Base-by-base conservation (phyloP, 129 eudicot genomes). In the Tagetes patula region DNA sequence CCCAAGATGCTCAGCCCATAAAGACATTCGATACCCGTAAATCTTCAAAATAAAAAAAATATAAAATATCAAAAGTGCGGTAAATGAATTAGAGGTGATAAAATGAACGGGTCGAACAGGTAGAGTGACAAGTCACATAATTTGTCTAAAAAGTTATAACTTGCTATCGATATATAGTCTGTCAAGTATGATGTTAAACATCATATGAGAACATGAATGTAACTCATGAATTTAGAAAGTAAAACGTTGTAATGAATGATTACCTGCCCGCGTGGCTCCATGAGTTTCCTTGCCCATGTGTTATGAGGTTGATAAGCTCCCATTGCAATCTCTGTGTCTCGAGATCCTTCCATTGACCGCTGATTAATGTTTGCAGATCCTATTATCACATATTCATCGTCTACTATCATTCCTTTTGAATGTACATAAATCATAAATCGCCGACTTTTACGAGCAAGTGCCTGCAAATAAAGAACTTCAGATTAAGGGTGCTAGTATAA, bases 281-380 rank as follows among this genome's bases (percentile, higher is more conserved):
- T 79, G 45, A 48, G 71, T 70, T 85, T 84, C 55, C 81, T 84
- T 50, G 92, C 95, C 95, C 92, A 93, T 0, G 98, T 89, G 77
- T 93, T 80, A 65, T 84, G 81, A 58, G 98, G 98, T 73, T 93
- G 98, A 70, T 93, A 93, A 33, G 96, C 96, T 75, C 98, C 98
- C 98, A 93, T 93, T 41, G 98, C 98, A 58, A 93, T 93, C 86
- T 93, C 96, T 8, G 96, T 89, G 89, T 93, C 96, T 76, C 98
- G 79, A 47, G 87, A 86, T 40, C 98, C 98, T 79, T 89, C 98
- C 90, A 93, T 80, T 10, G 98, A 93, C 10, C 98, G 92, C 54
- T 93, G 96, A 78, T 93, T 93, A 41, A 89, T 89, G 70, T 93
- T 93, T 70, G 96, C 98, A 37, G 96, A 89, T 45, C 98, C 96